Conservation (phyloP, 2,329 filamentous ascomycete genomes). For the Furcasterigmium furcatum region DNA sequence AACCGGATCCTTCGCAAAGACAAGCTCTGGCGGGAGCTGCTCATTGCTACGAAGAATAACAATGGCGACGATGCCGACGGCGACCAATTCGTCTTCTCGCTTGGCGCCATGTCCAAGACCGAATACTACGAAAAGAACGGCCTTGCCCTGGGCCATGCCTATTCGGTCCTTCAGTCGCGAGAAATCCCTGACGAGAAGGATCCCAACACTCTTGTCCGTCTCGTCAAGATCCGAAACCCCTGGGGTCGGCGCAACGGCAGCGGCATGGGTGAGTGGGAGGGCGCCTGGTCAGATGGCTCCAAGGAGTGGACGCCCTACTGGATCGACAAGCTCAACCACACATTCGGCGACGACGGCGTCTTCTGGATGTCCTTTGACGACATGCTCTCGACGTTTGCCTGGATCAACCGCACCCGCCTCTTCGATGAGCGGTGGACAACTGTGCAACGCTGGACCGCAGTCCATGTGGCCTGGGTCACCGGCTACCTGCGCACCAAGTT, state of each 20-base stretch:
- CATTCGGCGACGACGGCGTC: slow-evolving; percentile 73
- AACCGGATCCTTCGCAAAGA: slow-evolving; percentile 63
- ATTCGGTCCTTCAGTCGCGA: slow-evolving; percentile 45
- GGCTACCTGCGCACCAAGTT: slow-evolving; percentile 43
- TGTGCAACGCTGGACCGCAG: slow-evolving; percentile 39
- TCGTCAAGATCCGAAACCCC: slow-evolving; percentile 57
- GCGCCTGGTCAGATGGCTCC: slow-evolving; percentile 73
- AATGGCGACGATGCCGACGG: slow-evolving; percentile 56
- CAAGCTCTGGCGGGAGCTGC: slow-evolving; percentile 65
- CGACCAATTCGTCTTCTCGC: slow-evolving; percentile 52
- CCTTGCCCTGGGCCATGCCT: slow-evolving; percentile 43
- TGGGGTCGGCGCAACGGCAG: slow-evolving; percentile 57
- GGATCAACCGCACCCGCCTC: slow-evolving; percentile 55
- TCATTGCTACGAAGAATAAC: background rate
- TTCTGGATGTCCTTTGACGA: slow-evolving; percentile 60
- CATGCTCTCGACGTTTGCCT: slow-evolving; percentile 55
- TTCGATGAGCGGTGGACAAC: slow-evolving; percentile 47
- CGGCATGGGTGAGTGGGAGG: slow-evolving; percentile 60
- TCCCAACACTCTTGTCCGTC: slow-evolving; percentile 22
- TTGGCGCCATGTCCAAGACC: slow-evolving; percentile 27
- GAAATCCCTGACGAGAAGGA: slow-evolving; percentile 40
- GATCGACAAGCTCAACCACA: slow-evolving; percentile 68
- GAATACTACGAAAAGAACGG: slow-evolving; percentile 30
- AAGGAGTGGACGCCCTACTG: slow-evolving; percentile 82
- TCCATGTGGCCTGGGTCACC: slow-evolving; percentile 39